A percentile compares a stretch with the other conserved stretches of the same genome.
phyloP scores from a whole-genome alignment of 345 rosid species.

The Camelina neglecta region DNA sequence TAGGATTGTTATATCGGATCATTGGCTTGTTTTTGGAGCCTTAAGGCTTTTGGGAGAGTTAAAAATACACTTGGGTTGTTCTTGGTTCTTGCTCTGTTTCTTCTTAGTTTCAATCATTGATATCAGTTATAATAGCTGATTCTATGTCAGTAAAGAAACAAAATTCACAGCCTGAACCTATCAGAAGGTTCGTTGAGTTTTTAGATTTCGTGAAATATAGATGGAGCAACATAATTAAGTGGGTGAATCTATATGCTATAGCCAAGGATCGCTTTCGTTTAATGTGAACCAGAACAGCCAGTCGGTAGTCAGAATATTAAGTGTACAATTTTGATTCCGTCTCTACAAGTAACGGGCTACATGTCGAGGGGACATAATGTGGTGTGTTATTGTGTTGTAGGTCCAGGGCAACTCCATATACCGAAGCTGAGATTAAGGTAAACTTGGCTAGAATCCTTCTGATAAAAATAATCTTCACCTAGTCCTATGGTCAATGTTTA shows the following conservation, averaged over 20 bases:
- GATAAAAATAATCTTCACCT: background rate
- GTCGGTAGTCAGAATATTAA: background rate
- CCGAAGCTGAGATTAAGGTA: constrained; percentile 98
- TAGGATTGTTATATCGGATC: background rate
- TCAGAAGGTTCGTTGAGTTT: background rate
- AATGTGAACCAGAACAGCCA: background rate
- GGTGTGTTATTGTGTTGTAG: constrained; percentile 47
- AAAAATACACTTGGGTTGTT: constrained; percentile 4
- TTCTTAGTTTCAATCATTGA: too few relatives aligned
- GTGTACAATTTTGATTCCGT: background rate
- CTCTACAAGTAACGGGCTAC: background rate
- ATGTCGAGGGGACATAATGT: background rate
- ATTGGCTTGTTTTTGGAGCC: background rate
- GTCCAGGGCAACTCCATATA: constrained; percentile 70
- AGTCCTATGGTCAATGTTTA: background rate
- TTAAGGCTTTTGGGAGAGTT: background rate
- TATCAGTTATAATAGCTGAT: background rate
- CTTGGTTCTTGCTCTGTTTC: constrained; percentile 12
- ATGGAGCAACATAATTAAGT: background rate
- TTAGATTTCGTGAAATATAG: background rate
- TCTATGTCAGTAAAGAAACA: background rate
- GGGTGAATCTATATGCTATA: background rate
- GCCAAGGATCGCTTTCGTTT: background rate
- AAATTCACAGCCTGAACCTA: background rate
- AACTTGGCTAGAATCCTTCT: background rate